Evolutionary conservation across 176 grass and related monocot genomes (phyloP), one percentile per base, ranked within the genome.

Genomic region (Paspalum vaginatum): DNA sequence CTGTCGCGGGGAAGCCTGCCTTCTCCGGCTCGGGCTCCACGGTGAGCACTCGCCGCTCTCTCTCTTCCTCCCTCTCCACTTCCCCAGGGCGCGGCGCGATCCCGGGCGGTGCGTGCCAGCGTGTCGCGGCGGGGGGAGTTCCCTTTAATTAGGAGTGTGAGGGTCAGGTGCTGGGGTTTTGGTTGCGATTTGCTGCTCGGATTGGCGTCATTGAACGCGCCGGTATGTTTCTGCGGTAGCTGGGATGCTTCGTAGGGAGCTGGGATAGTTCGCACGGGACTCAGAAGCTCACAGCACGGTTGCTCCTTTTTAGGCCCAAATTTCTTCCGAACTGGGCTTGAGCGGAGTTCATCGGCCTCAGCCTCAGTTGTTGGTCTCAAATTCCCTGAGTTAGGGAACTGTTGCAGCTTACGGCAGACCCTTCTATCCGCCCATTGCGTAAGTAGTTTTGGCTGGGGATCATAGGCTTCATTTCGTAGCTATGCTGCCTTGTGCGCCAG

Each of bases 1-100:
- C 49, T 26, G 60, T 65, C 7, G 61, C 60, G 38, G 70, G 46
- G 12, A 14, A n/a, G n/a, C n/a, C 32, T 63, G 58, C 10, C 18
- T 16, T 42, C 32, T 2, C 67, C 56, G 4, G 11, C 3, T 37
- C 39, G 39, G 43, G 8, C 32, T 73, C 25, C 48, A 40, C 11
- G 84, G 75, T 79, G 68, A 85, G 58, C 47, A 49, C 22, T 70
- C 22, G 14, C 9, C 6, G 27, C 70, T 9, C 25, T 17, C 24
- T 32, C 13, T n/a, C n/a, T 48, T 14, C 45, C 68, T 25, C 8
- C 3, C 24, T 25, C 21, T n/a, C 11, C 22, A 7, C 11, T 68
- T 0, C 11, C n/a, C 42, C 55, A n/a, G 5, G 63, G n/a, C n/a
- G n/a, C n/a, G n/a, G n/a, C n/a, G n/a, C n/a, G n/a, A n/a, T n/a